Percentiles rank a stretch among this genome's conserved stretches.
phyloP scores from a whole-genome alignment of 768 basidiomycete species.

The Tylopilus sp. region DNA sequence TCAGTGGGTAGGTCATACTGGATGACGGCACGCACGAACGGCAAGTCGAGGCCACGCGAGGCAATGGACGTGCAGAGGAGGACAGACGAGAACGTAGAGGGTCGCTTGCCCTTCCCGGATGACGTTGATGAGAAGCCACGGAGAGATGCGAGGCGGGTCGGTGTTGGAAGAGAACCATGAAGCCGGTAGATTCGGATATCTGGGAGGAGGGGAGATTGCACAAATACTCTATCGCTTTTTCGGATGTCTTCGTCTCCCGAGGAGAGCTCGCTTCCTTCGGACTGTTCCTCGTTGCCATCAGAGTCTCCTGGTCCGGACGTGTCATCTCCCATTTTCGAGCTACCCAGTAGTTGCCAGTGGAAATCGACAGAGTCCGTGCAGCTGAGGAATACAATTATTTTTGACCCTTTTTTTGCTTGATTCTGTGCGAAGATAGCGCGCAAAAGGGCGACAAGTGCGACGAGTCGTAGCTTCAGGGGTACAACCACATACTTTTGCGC shows the following conservation, averaged over 20 bases:
- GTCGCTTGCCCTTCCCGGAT: slow-evolving; percentile 28
- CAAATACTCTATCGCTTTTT: slow-evolving; percentile 45
- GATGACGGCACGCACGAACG: slow-evolving; percentile 88
- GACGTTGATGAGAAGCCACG: slow-evolving; percentile 64
- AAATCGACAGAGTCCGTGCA: slow-evolving; percentile 99
- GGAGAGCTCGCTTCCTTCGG: slow-evolving; percentile 22
- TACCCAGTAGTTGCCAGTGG: slow-evolving; percentile 83
- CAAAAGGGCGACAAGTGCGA: slow-evolving; percentile 82
- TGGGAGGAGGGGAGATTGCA: slow-evolving; percentile 75
- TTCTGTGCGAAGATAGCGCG: slow-evolving; percentile 73
- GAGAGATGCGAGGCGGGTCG: slow-evolving; percentile 78
- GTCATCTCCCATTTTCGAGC: slow-evolving; percentile 58
- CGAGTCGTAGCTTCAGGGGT: slow-evolving; percentile 92
- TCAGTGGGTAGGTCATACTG: slow-evolving; percentile 99
- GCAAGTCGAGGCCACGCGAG: slow-evolving; percentile 95
- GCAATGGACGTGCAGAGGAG: slow-evolving; percentile 96
- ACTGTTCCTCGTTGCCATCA: slow-evolving; percentile 24
- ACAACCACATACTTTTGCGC: slow-evolving; percentile 86
- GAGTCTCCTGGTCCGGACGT: slow-evolving; percentile 24
- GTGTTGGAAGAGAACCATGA: slow-evolving; percentile 87
- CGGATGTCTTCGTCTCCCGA: slow-evolving; percentile 25
- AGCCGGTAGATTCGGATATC: slow-evolving; percentile 80
- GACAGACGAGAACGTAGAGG: slow-evolving; percentile 53
- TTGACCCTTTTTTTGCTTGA: slow-evolving; percentile 49
- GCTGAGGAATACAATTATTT: slow-evolving; percentile 93